Base-by-base conservation (phyloP, 108 stramenopile genomes). In the Nannochloropsis salina region DNA sequence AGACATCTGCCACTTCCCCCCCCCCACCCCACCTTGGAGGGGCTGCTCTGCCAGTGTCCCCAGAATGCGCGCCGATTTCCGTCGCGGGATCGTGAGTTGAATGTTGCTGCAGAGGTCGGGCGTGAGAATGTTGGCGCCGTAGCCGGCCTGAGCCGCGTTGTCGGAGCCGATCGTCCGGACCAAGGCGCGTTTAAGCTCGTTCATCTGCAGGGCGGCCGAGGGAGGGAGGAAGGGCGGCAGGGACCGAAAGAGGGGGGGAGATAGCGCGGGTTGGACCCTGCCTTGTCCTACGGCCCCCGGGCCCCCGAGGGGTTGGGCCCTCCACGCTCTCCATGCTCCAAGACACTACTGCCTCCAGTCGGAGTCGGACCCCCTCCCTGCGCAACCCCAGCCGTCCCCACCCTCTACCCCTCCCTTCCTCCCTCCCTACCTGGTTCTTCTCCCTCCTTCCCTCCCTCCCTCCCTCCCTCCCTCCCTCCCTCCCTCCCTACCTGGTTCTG, bases 401-500 rank as follows among this genome's bases (percentile, higher is more conserved):
- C n/a, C n/a, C n/a, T n/a, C n/a, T n/a, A n/a, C n/a, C n/a, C n/a
- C n/a, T n/a, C n/a, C n/a, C n/a, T n/a, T n/a, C n/a, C n/a, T n/a
- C n/a, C n/a, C n/a, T n/a, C n/a, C n/a, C n/a, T n/a, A n/a, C n/a
- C n/a, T n/a, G n/a, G n/a, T n/a, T n/a, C n/a, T n/a, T n/a, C n/a
- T n/a, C n/a, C n/a, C n/a, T n/a, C n/a, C n/a, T n/a, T n/a, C n/a
- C n/a, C n/a, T n/a, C n/a, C n/a, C n/a, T n/a, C n/a, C n/a, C n/a
- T n/a, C n/a, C n/a, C n/a, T n/a, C n/a, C n/a, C n/a, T n/a, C n/a
- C n/a, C n/a, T n/a, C n/a, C n/a, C n/a, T n/a, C n/a, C n/a, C n/a
- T n/a, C n/a, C n/a, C n/a, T n/a, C n/a, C 93, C 93, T 97, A 98
- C 98, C 91, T 98, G 96, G 84, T 95, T 96, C 90, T 94, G 94